Base-by-base conservation (phyloP, 1,139 yeast genomes). In the Suhomyces kunorum region DNA sequence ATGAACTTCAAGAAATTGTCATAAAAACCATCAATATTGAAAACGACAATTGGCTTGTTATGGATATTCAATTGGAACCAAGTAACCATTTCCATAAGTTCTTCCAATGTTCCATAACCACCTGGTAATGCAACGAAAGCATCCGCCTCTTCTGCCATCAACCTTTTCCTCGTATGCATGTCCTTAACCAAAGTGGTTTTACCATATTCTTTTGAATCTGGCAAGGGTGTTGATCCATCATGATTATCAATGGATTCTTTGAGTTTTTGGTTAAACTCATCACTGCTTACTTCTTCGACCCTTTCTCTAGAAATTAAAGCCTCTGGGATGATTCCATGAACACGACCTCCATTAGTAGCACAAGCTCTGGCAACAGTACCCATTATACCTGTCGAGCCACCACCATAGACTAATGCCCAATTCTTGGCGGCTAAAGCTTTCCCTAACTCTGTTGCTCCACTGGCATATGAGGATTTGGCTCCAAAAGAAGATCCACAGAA, bases 121-220 rank as follows among this genome's bases (percentile, higher is more conserved):
- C 96, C 96, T 13, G 96, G 96, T 65, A 88, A 71, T 1, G 96
- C 95, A 37, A 88, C 78, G 60, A 88, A 88, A 0, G 94, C 95
- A 51, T 81, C 81, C n/a, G 94, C 82, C 60, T 84, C 89, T 56
- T 79, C 76, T 13, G 90, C 95, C 96, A 88, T 88, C 71, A 85
- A 58, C 58, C 83, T 74, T 68, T 88, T 88, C 58, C 96, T 76
- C 3, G 95, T 84, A 63, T 88, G 96, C 96, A 88, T 88, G 56
- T 87, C 95, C 40, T 79, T 76, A 4, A 88, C 96, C 52, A 88
- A 71, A 0, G 90, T 83, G 12, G 95, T 85, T 53, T 78, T 76
- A 28, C 96, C 96, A 56, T 84, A 87, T 42, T 74, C 71, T 32
- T 68, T 66, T 32, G 78, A 77, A 42, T 77, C 75, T 19, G 84